Base-by-base conservation (phyloP, 805 yeast genomes). In the Lipomyces anomalus region DNA sequence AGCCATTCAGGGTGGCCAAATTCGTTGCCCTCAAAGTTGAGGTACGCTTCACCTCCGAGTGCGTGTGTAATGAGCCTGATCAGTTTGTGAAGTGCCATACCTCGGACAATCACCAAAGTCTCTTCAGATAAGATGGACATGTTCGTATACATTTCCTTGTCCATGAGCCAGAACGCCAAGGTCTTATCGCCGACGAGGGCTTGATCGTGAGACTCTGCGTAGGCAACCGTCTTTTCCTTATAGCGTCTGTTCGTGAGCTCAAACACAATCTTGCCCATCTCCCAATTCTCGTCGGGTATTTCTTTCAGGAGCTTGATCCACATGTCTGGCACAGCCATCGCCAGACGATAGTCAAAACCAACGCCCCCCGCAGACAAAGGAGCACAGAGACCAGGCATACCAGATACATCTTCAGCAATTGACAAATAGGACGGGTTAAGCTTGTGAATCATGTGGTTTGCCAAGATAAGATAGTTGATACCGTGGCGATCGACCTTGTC, bases 1-100 rank as follows among this genome's bases (percentile, higher is more conserved):
- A 92, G 75, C 98, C 98, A 90, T 64, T 90, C 98, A 2, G 97
- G 98, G 60, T 90, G 98, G 16, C 98, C 98, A 68, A 92, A 90
- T 67, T 90, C 98, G 61, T 90, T 90, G 47, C 98, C 97, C 71
- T 90, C 97, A 63, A 90, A 90, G 63, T 89, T 90, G 61, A 90
- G 75, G 61, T 90, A 90, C 0, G 95, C 96, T 66, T 90, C 97
- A 46, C 98, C 98, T 38, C 97, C 97, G n/a, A 90, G 71, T 1
- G 89, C 71, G 58, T 86, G 89, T 1, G 97, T 90, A 20, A 89
- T 58, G 44, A 92, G 71, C 54, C 98, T 75, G 51, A 90, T 92
- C 78, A 92, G 66, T 64, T 90, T 90, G 68, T 90, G 98, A 52
- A 90, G 71, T 17, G 95, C 79, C 35, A 92, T 67, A 29, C 98